Evolutionary conservation across 1,284 basidiomycete species (phyloP), one percentile per base, ranked within the genome.

Genomic region (Cryptococcus floricola): DNA sequence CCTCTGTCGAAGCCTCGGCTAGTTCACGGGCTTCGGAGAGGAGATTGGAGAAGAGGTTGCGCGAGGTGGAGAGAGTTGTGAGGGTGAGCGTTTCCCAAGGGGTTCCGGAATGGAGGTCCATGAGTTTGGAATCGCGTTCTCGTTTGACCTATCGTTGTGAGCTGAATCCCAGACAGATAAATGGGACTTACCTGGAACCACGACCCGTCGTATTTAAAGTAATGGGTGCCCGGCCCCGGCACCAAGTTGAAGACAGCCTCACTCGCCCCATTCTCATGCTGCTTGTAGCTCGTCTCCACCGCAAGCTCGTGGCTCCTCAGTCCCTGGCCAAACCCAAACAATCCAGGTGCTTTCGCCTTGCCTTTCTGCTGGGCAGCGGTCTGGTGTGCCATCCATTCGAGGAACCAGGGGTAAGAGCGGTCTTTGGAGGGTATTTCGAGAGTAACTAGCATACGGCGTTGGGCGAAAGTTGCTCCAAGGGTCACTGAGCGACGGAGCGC

Each of bases 1-100:
- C 95, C 74, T 97, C 90, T 56, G 92, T 89, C 0, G 84, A 87
- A 42, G 81, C 82, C 78, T 96, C 83, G 0, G 94, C 94, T 39
- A 96, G 80, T 67, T 91, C 87, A 45, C 91, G 82, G 23, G 96
- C 95, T 73, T 99, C 95, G 4, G 83, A 78, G 4, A 99, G 83
- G 12, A 99, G 81, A 44, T 81, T 70, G 0, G 91, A 84, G 68
- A 99, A 96, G 18, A 98, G 79, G 8, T 76, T 73, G 23, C 92
- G 85, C 70, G 94, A 91, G 31, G 87, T 81, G 9, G 90, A 92
- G 39, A 99, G 83, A 0, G 96, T 89, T 2, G 94, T 98, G 41
- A 99, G 81, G 31, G 89, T 96, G 43, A 98, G 85, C 0, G 95
- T 98, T 77, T 99, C 96, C 93, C 95, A 98, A 50, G 96, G 96